These are phyloP conservation scores for Apiotrichum akiyoshidainum DNA, from an alignment of 1,284 basidiomycete genomes.

Conservation along the genomic window DNA sequence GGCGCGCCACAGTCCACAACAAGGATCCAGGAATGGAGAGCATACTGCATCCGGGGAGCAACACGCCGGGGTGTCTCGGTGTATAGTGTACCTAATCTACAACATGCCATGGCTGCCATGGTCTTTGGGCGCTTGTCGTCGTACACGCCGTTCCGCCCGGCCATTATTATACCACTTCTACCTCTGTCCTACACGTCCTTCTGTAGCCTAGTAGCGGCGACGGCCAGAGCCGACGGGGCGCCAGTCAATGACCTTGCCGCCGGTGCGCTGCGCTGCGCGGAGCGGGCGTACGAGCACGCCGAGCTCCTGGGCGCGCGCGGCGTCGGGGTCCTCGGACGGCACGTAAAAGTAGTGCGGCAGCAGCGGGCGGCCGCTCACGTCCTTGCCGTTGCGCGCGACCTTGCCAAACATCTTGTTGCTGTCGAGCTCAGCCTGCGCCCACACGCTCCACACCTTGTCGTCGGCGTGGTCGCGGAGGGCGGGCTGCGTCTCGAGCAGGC, in stretches of 20 bases:
- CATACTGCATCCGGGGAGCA: too few species aligned
- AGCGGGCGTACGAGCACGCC: slow-evolving; percentile 50
- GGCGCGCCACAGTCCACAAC: too few species aligned
- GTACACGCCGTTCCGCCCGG: too few species aligned
- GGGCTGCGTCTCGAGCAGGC: slow-evolving; percentile 50
- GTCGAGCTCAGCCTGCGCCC: slow-evolving; percentile 39
- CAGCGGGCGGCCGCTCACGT: slow-evolving; percentile 48
- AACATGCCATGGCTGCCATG: too few species aligned
- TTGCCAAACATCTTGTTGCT: slow-evolving; percentile 49
- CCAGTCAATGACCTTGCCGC: slow-evolving; percentile 51
- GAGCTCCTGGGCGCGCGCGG: slow-evolving; percentile 43
- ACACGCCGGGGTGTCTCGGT: too few species aligned
- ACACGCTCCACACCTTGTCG: slow-evolving; percentile 41
- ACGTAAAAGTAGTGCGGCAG: slow-evolving; percentile 51
- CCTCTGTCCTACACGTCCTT: too few species aligned
- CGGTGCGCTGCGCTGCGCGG: slow-evolving; percentile 44
- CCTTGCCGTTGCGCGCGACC: slow-evolving; percentile 50
- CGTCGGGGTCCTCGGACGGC: slow-evolving; percentile 45
- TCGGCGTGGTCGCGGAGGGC: slow-evolving; percentile 37
- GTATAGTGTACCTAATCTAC: too few species aligned
- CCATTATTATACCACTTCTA: too few species aligned
- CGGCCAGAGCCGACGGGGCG: slow-evolving; percentile 46
- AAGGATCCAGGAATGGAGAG: too few species aligned
- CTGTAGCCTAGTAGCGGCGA: slow-evolving; percentile 24
- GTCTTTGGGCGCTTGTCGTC: too few species aligned